A percentile compares a stretch with the other conserved stretches of the same genome.
phyloP scores from a whole-genome alignment of 2,329 filamentous ascomycete genomes.

The Sporothrix protearum region DNA sequence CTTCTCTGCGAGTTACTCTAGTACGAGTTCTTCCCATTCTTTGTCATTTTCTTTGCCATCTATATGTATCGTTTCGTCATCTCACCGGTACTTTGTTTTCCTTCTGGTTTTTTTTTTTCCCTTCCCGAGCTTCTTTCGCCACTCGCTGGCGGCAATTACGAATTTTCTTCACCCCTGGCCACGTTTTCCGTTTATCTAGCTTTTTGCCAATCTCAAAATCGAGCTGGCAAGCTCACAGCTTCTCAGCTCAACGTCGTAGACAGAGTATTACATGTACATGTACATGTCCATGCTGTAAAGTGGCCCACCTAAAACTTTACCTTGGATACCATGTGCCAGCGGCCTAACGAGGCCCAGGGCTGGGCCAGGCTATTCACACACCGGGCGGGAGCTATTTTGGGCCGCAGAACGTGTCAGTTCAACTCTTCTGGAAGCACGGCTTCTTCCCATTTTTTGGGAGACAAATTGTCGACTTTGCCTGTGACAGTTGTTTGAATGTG shows the following conservation, averaged over 20 bases:
- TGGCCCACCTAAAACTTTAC: neutral
- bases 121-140: constrained; percentile 11
- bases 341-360: neutral
- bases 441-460: neutral
- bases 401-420: constrained; percentile 4
- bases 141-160: neutral
- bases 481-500: constrained; percentile 3
- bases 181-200: constrained; percentile 10
- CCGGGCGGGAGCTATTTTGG: constrained; percentile 16
- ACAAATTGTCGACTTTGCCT: neutral
- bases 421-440: neutral
- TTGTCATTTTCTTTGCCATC: neutral
- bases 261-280: neutral
- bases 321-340: neutral
- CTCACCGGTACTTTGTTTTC: neutral
- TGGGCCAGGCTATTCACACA: neutral
- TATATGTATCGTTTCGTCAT: neutral
- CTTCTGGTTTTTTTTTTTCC: neutral
- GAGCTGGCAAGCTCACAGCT: neutral
- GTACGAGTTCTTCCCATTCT: no score
- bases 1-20: neutral
- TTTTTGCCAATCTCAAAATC: neutral
- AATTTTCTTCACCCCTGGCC: constrained; percentile 11
- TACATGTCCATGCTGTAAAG: neutral
- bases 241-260: neutral